Evolutionary conservation across 345 rosid genomes (phyloP).

Genomic region (Odontarrhena argentea): DNA sequence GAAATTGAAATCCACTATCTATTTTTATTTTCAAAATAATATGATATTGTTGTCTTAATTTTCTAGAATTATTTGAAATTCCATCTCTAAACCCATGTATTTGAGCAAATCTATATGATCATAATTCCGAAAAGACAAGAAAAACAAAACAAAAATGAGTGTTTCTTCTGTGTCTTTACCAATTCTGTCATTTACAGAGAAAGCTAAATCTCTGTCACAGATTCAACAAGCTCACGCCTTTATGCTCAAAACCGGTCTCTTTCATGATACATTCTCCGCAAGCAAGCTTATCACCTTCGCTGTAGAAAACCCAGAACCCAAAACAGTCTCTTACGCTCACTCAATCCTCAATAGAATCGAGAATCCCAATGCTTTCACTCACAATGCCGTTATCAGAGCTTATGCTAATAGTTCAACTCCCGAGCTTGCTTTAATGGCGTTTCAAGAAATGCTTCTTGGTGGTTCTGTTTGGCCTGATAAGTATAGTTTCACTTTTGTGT

Average conservation of each 20-base stretch:
- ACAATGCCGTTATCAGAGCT: conserved; percentile 49
- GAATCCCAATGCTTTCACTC: conserved; percentile 47
- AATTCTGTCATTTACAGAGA: conserved; percentile 41
- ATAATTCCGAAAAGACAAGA: neutral
- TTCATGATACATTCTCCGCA: conserved; percentile 39
- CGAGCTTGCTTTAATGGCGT: conserved; percentile 36
- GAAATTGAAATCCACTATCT: no score
- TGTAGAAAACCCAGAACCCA: conserved; percentile 44
- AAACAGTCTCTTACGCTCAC: conserved; percentile 49
- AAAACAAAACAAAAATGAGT: conserved; percentile 32
- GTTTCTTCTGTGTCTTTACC: conserved; percentile 22
- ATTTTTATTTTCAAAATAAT: no score
- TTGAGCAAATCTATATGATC: no score
- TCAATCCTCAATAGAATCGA: conserved; percentile 44
- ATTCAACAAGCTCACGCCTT: conserved; percentile 53
- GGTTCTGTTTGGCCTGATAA: conserved; percentile 45
- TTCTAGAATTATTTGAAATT: no score
- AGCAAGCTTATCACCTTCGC: conserved; percentile 51
- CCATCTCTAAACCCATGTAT: no score
- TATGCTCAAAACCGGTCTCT: conserved; percentile 51
- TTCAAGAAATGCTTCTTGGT: conserved; percentile 46
- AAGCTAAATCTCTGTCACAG: conserved; percentile 43
- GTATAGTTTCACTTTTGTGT: conserved; percentile 49
- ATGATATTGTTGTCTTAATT: no score
- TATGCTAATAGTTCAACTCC: conserved; percentile 48